These are phyloP conservation scores for Fusarium sp. DNA, from an alignment of 2,329 filamentous ascomycete species.

Conservation along the genomic window DNA sequence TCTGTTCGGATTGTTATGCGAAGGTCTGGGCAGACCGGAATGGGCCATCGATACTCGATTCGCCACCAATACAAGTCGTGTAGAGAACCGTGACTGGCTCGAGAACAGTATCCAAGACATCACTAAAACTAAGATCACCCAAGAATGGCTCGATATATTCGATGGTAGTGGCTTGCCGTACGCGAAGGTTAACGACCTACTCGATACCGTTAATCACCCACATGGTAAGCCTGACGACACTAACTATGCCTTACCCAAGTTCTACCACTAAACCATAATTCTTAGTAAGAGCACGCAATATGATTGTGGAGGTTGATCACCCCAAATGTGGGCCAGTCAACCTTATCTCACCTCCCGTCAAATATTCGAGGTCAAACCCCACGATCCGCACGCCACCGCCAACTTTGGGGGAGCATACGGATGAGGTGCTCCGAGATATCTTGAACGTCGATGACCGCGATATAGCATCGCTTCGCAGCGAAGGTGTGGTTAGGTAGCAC, in stretches of 20 bases:
- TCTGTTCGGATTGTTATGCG: constrained; percentile 75
- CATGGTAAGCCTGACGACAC: constrained; percentile 72
- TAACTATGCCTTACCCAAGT: accelerated
- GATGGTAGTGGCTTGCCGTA: constrained; percentile 91
- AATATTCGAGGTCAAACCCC: constrained; percentile 87
- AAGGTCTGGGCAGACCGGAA: constrained; percentile 68
- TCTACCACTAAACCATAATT: accelerated
- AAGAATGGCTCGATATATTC: constrained; percentile 87
- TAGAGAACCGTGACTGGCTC: constrained; percentile 79
- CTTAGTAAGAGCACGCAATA: constrained; percentile 73
- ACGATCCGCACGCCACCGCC: constrained; percentile 84
- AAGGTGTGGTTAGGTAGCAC: too few relatives aligned
- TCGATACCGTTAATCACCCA: constrained; percentile 83
- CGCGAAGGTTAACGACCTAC: constrained; percentile 92
- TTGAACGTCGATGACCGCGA: background rate
- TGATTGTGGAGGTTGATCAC: constrained; percentile 91
- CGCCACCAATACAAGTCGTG: constrained; percentile 71
- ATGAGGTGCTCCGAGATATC: constrained; percentile 72
- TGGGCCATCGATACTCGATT: constrained; percentile 73
- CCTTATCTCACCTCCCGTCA: constrained; percentile 94
- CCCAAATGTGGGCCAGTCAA: constrained; percentile 83
- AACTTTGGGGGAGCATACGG: constrained; percentile 86
- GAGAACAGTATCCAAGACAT: constrained; percentile 83
- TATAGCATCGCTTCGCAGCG: too few relatives aligned
- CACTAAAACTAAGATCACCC: constrained; percentile 81